Evolutionary conservation across 106 monocot species (phyloP).

Genomic region (Chionographis japonica): DNA sequence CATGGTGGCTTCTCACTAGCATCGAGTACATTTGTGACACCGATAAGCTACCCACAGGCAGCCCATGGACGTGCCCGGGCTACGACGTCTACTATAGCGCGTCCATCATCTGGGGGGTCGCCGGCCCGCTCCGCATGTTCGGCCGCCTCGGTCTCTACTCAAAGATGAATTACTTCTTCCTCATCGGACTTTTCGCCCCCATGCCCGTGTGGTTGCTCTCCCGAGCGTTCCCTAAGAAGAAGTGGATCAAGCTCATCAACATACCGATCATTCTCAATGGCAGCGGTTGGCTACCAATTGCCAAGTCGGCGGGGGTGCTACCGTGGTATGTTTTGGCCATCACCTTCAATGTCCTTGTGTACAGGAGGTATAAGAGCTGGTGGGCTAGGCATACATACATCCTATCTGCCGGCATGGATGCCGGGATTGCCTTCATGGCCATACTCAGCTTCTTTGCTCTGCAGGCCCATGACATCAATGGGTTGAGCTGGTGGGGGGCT

Average conservation of each 20-base stretch:
- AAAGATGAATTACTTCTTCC: not conserved
- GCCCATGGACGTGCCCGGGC: constrained; percentile 9
- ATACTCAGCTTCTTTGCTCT: not conserved
- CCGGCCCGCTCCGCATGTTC: constrained; percentile 10
- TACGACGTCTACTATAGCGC: not conserved
- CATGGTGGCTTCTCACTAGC: constrained; percentile 9
- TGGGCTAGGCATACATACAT: constrained; percentile 14
- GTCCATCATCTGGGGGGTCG: constrained; percentile 1
- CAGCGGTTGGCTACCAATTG: not conserved
- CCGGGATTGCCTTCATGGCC: constrained; percentile 11
- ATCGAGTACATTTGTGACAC: constrained; percentile 5
- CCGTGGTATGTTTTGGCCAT: constrained; percentile 1
- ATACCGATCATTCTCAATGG: constrained; percentile 2
- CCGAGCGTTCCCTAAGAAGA: constrained; percentile 1
- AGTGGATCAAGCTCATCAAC: constrained; percentile 16
- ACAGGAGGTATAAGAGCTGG: constrained; percentile 5
- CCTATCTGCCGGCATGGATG: constrained; percentile 8
- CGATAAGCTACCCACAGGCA: not conserved
- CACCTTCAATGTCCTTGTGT: constrained; percentile 8
- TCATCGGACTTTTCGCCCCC: constrained; percentile 8
- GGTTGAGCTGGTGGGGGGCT: constrained; percentile 6
- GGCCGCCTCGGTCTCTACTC: not conserved
- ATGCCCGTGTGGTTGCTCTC: constrained; percentile 3
- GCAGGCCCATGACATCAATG: not conserved
- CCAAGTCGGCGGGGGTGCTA: not conserved